phyloP scores from a whole-genome alignment of 257 asterid species.

The Agastache rugosa region DNA sequence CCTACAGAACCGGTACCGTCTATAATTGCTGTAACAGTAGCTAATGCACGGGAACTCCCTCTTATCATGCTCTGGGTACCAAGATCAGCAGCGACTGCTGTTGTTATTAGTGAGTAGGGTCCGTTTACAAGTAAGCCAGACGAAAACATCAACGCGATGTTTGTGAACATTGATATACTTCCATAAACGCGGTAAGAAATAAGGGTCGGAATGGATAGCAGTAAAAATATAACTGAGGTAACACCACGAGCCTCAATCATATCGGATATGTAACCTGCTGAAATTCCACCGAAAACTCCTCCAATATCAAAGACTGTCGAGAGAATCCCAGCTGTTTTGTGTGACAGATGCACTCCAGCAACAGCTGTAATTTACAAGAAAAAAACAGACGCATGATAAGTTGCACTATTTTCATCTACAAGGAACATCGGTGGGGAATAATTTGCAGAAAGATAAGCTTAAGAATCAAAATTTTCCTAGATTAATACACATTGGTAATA shows the following conservation, averaged over 20 bases:
- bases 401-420: neutral
- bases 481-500: neutral
- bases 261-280: conserved; percentile 83
- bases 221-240: conserved; percentile 64
- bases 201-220: conserved; percentile 78
- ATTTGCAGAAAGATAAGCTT: conserved; percentile 9
- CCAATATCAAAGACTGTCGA: conserved; percentile 90
- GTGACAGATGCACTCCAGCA: conserved; percentile 81
- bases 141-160: conserved; percentile 58
- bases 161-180: conserved; percentile 69
- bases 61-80: conserved; percentile 69
- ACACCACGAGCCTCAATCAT: conserved; percentile 81
- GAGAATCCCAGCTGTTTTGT: conserved; percentile 81
- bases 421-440: conserved; percentile 4
- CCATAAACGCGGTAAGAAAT: conserved; percentile 73
- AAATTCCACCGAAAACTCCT: conserved; percentile 87
- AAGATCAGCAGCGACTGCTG: conserved; percentile 97
- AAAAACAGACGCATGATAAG: conserved; percentile 16
- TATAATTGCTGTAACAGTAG: conserved; percentile 91
- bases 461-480: neutral
- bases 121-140: conserved; percentile 91
- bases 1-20: conserved; percentile 98
- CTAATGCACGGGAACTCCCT: conserved; percentile 84
- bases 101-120: conserved; percentile 87
- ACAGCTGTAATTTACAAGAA: conserved; percentile 60